Percentiles rank a stretch among this genome's conserved stretches.
phyloP scores from a whole-genome alignment of 768 basidiomycete species.

The Pleurotus tuber-regium region DNA sequence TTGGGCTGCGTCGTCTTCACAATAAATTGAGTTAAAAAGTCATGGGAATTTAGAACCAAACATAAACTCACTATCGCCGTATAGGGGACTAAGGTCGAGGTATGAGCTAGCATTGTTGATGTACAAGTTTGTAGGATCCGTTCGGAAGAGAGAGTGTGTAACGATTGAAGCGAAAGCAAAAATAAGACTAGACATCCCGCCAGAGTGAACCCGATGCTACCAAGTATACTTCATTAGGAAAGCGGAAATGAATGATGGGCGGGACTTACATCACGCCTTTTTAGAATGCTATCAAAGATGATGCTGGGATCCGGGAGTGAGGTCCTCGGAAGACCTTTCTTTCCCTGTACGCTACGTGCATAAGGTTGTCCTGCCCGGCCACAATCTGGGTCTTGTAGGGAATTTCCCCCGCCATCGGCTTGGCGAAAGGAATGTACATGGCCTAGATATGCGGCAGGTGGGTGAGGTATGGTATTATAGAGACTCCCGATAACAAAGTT shows the following conservation, averaged over 20 bases:
- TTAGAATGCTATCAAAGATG: conserved; percentile 61
- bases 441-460: conserved; percentile 35
- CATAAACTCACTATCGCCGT: conserved; percentile 46
- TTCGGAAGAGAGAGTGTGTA: conserved; percentile 58
- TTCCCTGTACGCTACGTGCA: conserved; percentile 48
- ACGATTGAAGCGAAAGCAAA: conserved; percentile 68
- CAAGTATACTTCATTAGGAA: conserved; percentile 22
- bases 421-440: conserved; percentile 33
- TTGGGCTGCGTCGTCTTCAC: conserved; percentile 32
- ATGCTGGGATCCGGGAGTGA: conserved; percentile 55
- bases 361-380: conserved; percentile 53
- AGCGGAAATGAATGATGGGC: conserved; percentile 21
- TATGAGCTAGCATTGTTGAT: conserved; percentile 56
- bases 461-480: conserved; percentile 62
- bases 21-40: neutral
- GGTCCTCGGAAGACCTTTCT: conserved; percentile 34
- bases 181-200: conserved; percentile 58
- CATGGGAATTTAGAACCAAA: conserved; percentile 2
- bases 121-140: conserved; percentile 36
- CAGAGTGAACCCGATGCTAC: conserved; percentile 41
- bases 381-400: conserved; percentile 38
- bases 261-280: conserved; percentile 32
- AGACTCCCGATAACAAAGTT: conserved; percentile 30
- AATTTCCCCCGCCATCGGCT: conserved; percentile 54
- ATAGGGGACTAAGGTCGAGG: conserved; percentile 55